Evolutionary conservation across 2,329 filamentous ascomycete species (phyloP).

Genomic region (Aureobasidium sp.): DNA sequence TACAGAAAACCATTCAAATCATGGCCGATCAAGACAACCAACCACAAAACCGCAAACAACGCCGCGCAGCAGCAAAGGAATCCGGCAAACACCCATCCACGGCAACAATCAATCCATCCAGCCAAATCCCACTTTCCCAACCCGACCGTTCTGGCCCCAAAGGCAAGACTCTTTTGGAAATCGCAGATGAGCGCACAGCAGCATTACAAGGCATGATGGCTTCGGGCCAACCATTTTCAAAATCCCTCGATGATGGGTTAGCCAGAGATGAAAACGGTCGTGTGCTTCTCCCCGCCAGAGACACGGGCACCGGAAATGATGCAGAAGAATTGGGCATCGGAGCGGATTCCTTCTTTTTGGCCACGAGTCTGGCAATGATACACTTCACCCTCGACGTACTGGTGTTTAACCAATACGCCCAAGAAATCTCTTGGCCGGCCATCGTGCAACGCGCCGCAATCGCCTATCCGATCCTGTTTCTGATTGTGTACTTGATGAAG

Average conservation of each 20-base stretch:
- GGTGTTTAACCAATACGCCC: constrained; percentile 67
- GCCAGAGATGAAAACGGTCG: constrained; percentile 29
- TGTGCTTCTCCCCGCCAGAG: constrained; percentile 22
- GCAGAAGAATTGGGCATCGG: constrained; percentile 40
- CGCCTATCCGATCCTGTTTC: constrained; percentile 38
- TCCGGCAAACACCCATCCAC: constrained; percentile 30
- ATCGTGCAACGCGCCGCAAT: constrained; percentile 48
- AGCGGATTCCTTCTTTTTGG: constrained; percentile 43
- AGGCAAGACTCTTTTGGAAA: constrained; percentile 63
- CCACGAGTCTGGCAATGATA: constrained; percentile 58
- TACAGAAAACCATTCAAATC: neutral
- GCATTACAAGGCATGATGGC: constrained; percentile 25
- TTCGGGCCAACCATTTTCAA: constrained; percentile 46
- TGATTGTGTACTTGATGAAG: constrained; percentile 40
- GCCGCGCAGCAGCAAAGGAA: constrained; percentile 34
- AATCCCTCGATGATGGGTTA: constrained; percentile 29
- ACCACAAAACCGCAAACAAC: constrained; percentile 39
- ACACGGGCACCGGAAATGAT: constrained; percentile 23
- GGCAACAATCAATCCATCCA: constrained; percentile 37
- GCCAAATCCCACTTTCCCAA: constrained; percentile 57
- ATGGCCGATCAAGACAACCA: constrained; percentile 19
- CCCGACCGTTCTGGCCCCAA: constrained; percentile 59
- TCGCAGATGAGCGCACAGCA: constrained; percentile 57
- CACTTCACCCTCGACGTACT: constrained; percentile 75
- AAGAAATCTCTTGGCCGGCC: constrained; percentile 53